Evolutionary conservation across 768 basidiomycete genomes (phyloP), one percentile per base, ranked within the genome.

Genomic region (Suillus plorans): DNA sequence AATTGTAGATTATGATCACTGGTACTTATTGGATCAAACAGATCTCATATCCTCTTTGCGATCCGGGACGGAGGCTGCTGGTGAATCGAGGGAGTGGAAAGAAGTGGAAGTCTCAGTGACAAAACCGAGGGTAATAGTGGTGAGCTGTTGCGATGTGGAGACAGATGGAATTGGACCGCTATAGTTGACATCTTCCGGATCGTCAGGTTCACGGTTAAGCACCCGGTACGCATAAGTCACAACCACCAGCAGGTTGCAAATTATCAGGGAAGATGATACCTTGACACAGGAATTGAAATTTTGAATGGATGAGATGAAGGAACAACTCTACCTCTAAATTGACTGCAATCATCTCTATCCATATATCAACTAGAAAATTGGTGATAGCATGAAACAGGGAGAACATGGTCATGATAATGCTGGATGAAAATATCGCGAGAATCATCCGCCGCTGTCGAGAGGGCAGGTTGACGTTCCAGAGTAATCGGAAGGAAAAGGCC

Each of bases 401-500:
- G 45, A 67, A 45, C 39, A 65, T 5, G 14, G 37, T 65, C 64
- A 72, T 66, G 14, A 71, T n/a, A 6, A 62, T 50, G 36, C 61
- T 64, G 5, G 63, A 66, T 14, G 65, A 63, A 50, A 63, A 64
- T 61, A 64, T 49, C 10, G 25, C 61, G 10, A 62, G 56, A 37
- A 73, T 66, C 66, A 69, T 69, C 41, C 63, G 59, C n/a, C 65
- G 64, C 41, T 65, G 66, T 45, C 64, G 64, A 56, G 28, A 34
- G 41, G 58, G 65, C 63, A 65, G 65, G 16, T 56, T 69, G 64
- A 73, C 34, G 14, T 64, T 58, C 69, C 71, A 68, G 58, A 69
- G 59, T 45, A 62, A 49, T 28, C 36, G 49, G 10, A 68, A 52
- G 44, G 63, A 65, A 53, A 72, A 34, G 20, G 31, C 25, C 16